Percentiles rank a stretch among this genome's conserved stretches.
phyloP scores from a whole-genome alignment of 2,329 filamentous ascomycete species.

The Colletotrichum shisoi region DNA sequence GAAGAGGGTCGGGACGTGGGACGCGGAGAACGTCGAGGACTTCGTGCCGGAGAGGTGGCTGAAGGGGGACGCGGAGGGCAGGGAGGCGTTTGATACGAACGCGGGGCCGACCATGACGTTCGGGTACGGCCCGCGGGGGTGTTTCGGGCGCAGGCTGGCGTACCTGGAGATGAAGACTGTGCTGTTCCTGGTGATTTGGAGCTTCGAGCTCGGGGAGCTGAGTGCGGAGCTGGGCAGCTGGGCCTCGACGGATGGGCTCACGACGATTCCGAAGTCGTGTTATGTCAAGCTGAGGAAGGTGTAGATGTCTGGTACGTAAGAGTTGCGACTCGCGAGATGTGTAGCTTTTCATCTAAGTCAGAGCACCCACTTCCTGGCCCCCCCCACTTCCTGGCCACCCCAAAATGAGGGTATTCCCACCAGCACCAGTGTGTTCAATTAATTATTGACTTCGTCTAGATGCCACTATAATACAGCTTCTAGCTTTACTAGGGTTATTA shows the following conservation, averaged over 20 bases:
- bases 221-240: conserved; percentile 36
- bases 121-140: conserved; percentile 42
- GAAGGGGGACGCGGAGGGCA: conserved; percentile 21
- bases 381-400: too few species aligned
- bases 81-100: conserved; percentile 41
- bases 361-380: too few species aligned
- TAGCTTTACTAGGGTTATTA: too few species aligned
- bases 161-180: conserved; percentile 45
- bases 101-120: conserved; percentile 44
- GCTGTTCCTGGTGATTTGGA: conserved; percentile 43
- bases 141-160: conserved; percentile 45
- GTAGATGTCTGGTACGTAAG: background rate
- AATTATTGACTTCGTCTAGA: too few species aligned
- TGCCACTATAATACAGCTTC: too few species aligned
- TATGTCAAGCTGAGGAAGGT: conserved; percentile 42
- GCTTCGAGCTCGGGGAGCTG: conserved; percentile 42
- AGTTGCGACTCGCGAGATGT: too few species aligned
- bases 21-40: conserved; percentile 27
- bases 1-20: conserved; percentile 23
- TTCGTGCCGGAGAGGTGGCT: conserved; percentile 43
- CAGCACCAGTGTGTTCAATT: too few species aligned
- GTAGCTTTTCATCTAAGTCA: too few species aligned
- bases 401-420: too few species aligned
- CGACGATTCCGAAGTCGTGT: conserved; percentile 44
- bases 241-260: conserved; percentile 41